phyloP scores from a whole-genome alignment of 768 basidiomycete species.

The Serendipita indica region DNA sequence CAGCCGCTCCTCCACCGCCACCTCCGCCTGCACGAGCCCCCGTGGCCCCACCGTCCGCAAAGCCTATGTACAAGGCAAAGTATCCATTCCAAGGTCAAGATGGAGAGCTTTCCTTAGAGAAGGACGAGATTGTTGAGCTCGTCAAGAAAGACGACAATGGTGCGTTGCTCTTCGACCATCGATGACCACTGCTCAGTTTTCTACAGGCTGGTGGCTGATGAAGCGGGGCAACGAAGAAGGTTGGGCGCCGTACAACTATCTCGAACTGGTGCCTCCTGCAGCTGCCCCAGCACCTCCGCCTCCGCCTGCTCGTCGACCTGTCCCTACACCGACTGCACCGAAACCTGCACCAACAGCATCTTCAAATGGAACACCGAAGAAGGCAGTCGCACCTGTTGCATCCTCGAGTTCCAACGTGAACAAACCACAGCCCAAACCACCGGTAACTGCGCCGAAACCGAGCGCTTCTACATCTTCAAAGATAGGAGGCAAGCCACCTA shows the following conservation, averaged over 20 bases:
- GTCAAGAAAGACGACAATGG: conserved; percentile 84
- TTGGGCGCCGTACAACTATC: conserved; percentile 91
- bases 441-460: conserved; percentile 38
- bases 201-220: conserved; percentile 85
- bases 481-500: conserved; percentile 41
- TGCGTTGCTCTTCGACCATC: conserved; percentile 14
- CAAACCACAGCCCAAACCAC: conserved; percentile 41
- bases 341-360: conserved; percentile 27
- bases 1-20: conserved; percentile 29
- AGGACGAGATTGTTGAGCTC: conserved; percentile 86
- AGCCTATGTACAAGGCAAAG: conserved; percentile 70
- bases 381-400: conserved; percentile 17
- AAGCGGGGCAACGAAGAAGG: conserved; percentile 71
- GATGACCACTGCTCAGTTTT: not conserved
- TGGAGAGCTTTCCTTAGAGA: conserved; percentile 77
- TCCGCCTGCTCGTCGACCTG: conserved; percentile 37
- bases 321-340: conserved; percentile 28
- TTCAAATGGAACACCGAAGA: conserved; percentile 23
- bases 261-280: conserved; percentile 61
- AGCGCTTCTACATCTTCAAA: conserved; percentile 20
- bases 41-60: conserved; percentile 36
- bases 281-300: conserved; percentile 50
- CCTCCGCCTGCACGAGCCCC: conserved; percentile 36
- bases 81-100: conserved; percentile 88
- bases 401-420: conserved; percentile 18